Conservation (phyloP, 2,329 filamentous ascomycete species). For the Cladosporium oxysporum region DNA sequence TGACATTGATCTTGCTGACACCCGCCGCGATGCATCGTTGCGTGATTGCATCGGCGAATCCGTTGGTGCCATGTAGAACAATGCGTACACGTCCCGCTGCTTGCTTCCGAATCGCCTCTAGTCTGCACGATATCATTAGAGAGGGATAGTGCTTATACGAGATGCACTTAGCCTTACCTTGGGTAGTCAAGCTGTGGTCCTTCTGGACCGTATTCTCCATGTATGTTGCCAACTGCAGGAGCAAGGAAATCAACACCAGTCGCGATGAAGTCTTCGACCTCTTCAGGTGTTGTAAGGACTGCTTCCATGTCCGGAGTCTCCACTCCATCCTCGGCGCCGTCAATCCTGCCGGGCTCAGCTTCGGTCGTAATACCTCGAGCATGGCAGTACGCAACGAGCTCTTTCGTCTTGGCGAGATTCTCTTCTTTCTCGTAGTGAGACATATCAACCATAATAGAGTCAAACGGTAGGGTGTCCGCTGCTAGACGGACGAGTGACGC, state of each 20-base stretch:
- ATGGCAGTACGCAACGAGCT: conserved; percentile 34
- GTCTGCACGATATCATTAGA: conserved; percentile 24
- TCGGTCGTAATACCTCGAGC: conserved; percentile 34
- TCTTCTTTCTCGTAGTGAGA: conserved; percentile 36
- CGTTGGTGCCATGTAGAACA: conserved; percentile 60
- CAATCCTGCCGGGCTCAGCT: conserved; percentile 37
- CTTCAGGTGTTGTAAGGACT: conserved; percentile 33
- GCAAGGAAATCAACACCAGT: conserved; percentile 37
- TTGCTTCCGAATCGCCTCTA: conserved; percentile 41
- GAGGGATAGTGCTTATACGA: neutral
- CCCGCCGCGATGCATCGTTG: conserved; percentile 53
- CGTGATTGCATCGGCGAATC: conserved; percentile 53
- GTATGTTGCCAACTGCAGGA: conserved; percentile 36
- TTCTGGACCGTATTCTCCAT: conserved; percentile 35
- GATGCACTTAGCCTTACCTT: conserved; percentile 10
- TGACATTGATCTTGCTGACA: conserved; percentile 59
- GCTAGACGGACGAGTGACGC: conserved; percentile 24
- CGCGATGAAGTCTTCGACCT: conserved; percentile 32
- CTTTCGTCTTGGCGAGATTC: conserved; percentile 33
- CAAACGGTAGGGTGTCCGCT: conserved; percentile 31
- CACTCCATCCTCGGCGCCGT: conserved; percentile 38
- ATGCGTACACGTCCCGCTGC: conserved; percentile 46
- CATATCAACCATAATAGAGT: conserved; percentile 40
- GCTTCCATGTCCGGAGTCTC: conserved; percentile 33
- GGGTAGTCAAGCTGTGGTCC: conserved; percentile 37